Percentiles rank a stretch among this genome's conserved stretches.
phyloP scores from a whole-genome alignment of 1,284 basidiomycete genomes.

The Xanthoconium separans region DNA sequence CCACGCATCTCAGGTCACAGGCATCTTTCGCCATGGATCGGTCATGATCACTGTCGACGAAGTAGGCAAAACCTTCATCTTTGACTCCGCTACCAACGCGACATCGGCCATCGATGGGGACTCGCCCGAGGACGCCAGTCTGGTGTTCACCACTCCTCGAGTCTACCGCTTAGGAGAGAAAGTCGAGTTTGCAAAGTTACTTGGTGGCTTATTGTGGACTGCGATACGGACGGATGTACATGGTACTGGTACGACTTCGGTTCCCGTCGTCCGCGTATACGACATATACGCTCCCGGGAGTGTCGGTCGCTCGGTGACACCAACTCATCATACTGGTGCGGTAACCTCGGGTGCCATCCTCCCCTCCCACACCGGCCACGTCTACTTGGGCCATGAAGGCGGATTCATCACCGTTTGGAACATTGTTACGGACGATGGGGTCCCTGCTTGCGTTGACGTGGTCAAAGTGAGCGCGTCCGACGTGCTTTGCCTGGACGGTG shows the following conservation, averaged over 20 bases:
- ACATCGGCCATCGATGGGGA: conserved; percentile 32
- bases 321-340: conserved; percentile 67
- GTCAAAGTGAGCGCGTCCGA: conserved; percentile 80
- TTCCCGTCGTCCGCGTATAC: conserved; percentile 78
- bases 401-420: conserved; percentile 85
- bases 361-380: conserved; percentile 61
- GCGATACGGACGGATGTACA: conserved; percentile 53
- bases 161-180: conserved; percentile 78
- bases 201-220: conserved; percentile 82
- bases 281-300: conserved; percentile 62
- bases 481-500: conserved; percentile 77
- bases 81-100: conserved; percentile 42
- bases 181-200: conserved; percentile 72
- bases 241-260: conserved; percentile 42
- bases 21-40: conserved; percentile 69
- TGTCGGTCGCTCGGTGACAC: conserved; percentile 49
- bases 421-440: conserved; percentile 46
- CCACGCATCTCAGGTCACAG: conserved; percentile 66
- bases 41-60: conserved; percentile 83
- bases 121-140: conserved; percentile 35
- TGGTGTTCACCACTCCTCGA: conserved; percentile 52
- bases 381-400: conserved; percentile 93
- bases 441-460: conserved; percentile 61
- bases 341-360: conserved; percentile 82
- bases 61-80: conserved; percentile 77